A percentile compares a stretch with the other conserved stretches of the same genome.
Evolutionary conservation across 768 basidiomycete genomes (phyloP).

Genomic region (Cubamyces lactineus): DNA sequence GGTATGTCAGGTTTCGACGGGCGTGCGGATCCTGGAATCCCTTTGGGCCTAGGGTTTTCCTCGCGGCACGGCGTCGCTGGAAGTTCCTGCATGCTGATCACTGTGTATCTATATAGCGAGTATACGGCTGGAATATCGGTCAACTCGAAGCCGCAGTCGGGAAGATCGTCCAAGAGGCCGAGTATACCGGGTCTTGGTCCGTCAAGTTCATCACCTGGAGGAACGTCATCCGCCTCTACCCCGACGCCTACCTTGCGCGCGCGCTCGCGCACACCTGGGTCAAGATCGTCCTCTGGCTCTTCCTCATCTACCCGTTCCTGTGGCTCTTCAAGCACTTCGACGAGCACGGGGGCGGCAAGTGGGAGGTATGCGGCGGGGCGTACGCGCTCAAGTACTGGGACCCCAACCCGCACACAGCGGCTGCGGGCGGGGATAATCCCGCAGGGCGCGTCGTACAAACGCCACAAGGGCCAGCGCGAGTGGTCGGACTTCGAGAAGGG

Average conservation of each 20-base stretch:
- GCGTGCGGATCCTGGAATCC: too few relatives aligned
- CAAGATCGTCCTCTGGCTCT: slow-evolving; percentile 66
- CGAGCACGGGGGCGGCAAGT: slow-evolving; percentile 66
- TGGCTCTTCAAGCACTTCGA: slow-evolving; percentile 80
- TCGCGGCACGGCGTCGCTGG: too few relatives aligned
- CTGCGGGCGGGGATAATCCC: neutral
- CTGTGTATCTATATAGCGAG: slow-evolving; percentile 40
- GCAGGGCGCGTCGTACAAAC: slow-evolving; percentile 33
- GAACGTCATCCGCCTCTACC: slow-evolving; percentile 62
- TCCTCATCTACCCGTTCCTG: slow-evolving; percentile 76
- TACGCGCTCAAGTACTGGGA: slow-evolving; percentile 62
- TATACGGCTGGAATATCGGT: slow-evolving; percentile 59
- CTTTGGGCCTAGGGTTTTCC: too few relatives aligned
- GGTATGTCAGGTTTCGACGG: slow-evolving; percentile 37
- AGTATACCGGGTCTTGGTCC: slow-evolving; percentile 40
- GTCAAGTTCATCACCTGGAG: slow-evolving; percentile 54
- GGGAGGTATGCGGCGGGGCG: slow-evolving; percentile 77
- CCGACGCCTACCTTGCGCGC: slow-evolving; percentile 66
- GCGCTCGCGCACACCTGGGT: slow-evolving; percentile 73
- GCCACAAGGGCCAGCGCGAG: slow-evolving; percentile 37
- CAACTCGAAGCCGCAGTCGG: slow-evolving; percentile 43
- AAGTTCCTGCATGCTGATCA: slow-evolving; percentile 32
- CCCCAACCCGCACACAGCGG: slow-evolving; percentile 1
- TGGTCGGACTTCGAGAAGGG: slow-evolving; percentile 68
- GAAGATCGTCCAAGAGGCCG: slow-evolving; percentile 39